Evolutionary conservation across 371 early-diverging fungal species (phyloP).

Genomic region (Lichtheimia corymbifera): DNA sequence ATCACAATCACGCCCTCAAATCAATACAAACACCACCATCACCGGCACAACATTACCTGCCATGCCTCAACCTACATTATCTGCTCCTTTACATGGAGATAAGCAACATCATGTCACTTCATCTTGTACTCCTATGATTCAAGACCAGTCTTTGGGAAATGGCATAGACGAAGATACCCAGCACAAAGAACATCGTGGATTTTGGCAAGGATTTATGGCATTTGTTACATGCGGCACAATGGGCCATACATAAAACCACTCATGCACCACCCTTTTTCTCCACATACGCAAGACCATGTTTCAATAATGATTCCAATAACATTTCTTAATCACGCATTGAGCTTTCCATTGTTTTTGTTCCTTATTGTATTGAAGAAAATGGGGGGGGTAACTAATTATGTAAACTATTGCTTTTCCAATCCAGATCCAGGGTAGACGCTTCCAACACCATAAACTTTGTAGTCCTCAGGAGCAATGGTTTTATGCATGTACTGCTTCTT

Average conservation of each 20-base stretch:
- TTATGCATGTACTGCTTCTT: constrained; percentile 77
- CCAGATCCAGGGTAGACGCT: no score
- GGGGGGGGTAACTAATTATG: no score
- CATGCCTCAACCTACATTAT: not conserved
- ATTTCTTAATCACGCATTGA: no score
- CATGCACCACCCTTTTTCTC: no score
- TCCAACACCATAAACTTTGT: constrained; percentile 23
- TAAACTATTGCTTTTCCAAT: no score
- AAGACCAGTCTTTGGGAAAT: constrained; percentile 2
- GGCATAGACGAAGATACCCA: constrained; percentile 2
- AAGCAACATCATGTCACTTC: constrained; percentile 1
- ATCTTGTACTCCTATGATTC: constrained; percentile 9
- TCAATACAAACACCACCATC: constrained; percentile 19
- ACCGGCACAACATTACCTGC: constrained; percentile 10
- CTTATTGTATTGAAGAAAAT: no score
- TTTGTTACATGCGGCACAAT: constrained; percentile 24
- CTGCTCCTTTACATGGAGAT: not conserved
- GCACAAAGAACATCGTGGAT: constrained; percentile 14
- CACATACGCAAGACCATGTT: no score
- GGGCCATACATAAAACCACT: not conserved
- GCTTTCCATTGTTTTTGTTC: no score
- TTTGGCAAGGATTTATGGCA: constrained; percentile 23
- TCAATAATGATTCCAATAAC: no score
- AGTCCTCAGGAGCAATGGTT: constrained; percentile 36
- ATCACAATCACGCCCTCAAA: constrained; percentile 12